Percentiles rank a stretch among this genome's conserved stretches.
Conservation (phyloP, 805 yeast genomes). For the Candida endomychidarum region DNA sequence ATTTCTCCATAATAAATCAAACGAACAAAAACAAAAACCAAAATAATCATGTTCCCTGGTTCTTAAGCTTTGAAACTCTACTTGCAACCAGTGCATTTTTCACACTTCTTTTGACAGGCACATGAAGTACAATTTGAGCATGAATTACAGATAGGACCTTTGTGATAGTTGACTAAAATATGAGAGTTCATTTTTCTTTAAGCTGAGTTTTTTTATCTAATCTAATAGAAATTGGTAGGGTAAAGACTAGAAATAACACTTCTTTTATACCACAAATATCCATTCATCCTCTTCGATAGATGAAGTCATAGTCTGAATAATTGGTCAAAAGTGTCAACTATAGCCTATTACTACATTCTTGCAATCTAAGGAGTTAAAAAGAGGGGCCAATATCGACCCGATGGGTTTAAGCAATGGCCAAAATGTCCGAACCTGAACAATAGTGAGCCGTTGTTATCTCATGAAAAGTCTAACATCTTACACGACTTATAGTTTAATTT, state of each 20-base stretch:
- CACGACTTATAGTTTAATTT: too few species aligned
- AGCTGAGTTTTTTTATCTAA: too few species aligned
- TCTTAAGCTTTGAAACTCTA: background rate
- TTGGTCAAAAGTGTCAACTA: too few species aligned
- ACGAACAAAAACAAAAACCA: constrained; percentile 1
- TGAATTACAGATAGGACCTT: constrained; percentile 12
- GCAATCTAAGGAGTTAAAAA: too few species aligned
- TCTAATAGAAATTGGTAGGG: background rate
- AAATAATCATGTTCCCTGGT: background rate
- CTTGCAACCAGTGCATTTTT: constrained; percentile 13
- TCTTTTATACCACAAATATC: constrained; percentile 1
- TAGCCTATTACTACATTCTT: too few species aligned
- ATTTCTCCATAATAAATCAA: too few species aligned
- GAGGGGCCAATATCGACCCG: too few species aligned
- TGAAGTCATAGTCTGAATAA: too few species aligned
- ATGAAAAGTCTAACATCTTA: too few species aligned
- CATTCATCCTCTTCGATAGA: too few species aligned
- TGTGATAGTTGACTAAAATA: constrained; percentile 13
- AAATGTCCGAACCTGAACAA: too few species aligned
- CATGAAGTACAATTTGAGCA: constrained; percentile 13
- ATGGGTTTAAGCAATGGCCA: too few species aligned
- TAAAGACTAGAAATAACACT: background rate
- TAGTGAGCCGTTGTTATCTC: background rate
- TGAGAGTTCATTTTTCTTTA: constrained; percentile 10
- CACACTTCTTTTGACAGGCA: constrained; percentile 13